Base-by-base conservation (phyloP, 768 basidiomycete species). In the Glaciozyma antarctica region DNA sequence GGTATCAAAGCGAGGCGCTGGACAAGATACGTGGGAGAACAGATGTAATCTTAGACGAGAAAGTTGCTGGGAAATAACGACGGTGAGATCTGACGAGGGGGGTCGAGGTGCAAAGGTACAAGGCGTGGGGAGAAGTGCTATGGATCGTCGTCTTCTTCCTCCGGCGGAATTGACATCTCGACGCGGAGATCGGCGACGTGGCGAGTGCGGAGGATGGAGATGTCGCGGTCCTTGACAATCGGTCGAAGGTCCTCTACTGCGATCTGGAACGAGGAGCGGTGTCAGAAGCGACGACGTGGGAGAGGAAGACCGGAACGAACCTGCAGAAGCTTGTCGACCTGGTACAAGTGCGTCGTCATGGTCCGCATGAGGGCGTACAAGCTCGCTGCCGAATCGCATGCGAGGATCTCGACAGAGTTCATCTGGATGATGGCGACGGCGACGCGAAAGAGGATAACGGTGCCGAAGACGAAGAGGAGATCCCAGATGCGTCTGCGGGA, bases 321-420 rank as follows among this genome's bases (percentile, higher is more conserved):
- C 81, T 88, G 88, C 44, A 98, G 79, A 3, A 99, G 79, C 75
- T 86, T 88, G 75, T 94, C 92, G 0, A 90, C 85, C 67, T 91
- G 85, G 89, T 93, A 98, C 83, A 93, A 86, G 64, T 91, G 81
- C 17, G 88, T 90, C 1, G 95, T 93, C 67, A 95, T 78, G 71
- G 87, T 88, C 75, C 92, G 88, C 62, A 99, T 77, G 8, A 88
- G 84, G 15, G 90, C 87, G 74, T 97, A 98, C 1, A 97, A 83
- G 2, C 89, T 88, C 0, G 89, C 86, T 52, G 91, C 86, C 1
- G 88, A 90, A 69, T 88, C 85, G 75, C 89, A 90, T 0, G 81
- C 81, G 28, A 94, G 78, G 0, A 99, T 82, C 70, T 95, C 92
- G 49, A 81, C 80, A 75, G 94, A 90, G 76, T 88, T 89, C 64